phyloP scores from a whole-genome alignment of 805 yeast species.

The Kodamaea laetipori region DNA sequence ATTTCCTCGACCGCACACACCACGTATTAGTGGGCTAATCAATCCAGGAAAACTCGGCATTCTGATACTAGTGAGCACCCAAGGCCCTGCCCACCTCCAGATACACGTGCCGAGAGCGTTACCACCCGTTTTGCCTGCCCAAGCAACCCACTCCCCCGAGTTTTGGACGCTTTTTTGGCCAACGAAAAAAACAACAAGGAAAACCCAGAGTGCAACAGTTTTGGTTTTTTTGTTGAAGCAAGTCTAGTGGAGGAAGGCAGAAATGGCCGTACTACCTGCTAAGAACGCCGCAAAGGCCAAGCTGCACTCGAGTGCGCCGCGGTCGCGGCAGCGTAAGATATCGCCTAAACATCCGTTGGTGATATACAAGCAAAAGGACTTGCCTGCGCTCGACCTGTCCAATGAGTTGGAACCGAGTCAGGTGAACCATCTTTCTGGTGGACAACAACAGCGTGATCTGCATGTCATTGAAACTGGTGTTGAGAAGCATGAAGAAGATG shows the following conservation, averaged over 20 bases:
- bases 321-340: slow-evolving; percentile 93
- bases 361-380: slow-evolving; percentile 73
- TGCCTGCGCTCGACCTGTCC: slow-evolving; percentile 67
- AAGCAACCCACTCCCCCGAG: too few relatives aligned
- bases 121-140: too few relatives aligned
- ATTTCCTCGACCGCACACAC: background rate
- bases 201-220: too few relatives aligned
- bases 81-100: too few relatives aligned
- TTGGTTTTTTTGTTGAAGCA: too few relatives aligned
- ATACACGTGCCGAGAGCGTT: too few relatives aligned
- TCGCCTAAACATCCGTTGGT: slow-evolving; percentile 86
- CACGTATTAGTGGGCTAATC: background rate
- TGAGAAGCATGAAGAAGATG: slow-evolving; percentile 96
- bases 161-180: too few relatives aligned
- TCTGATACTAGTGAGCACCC: too few relatives aligned
- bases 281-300: slow-evolving; percentile 35
- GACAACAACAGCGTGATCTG: slow-evolving; percentile 77
- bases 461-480: slow-evolving; percentile 96
- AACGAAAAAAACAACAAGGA: too few relatives aligned
- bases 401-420: slow-evolving; percentile 46
- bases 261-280: slow-evolving; percentile 47
- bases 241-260: too few relatives aligned
- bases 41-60: background rate
- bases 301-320: slow-evolving; percentile 48
- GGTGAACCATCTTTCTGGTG: slow-evolving; percentile 37